Evolutionary conservation across 805 yeast species (phyloP).

Genomic region (Tetrapisispora pingtungensis): DNA sequence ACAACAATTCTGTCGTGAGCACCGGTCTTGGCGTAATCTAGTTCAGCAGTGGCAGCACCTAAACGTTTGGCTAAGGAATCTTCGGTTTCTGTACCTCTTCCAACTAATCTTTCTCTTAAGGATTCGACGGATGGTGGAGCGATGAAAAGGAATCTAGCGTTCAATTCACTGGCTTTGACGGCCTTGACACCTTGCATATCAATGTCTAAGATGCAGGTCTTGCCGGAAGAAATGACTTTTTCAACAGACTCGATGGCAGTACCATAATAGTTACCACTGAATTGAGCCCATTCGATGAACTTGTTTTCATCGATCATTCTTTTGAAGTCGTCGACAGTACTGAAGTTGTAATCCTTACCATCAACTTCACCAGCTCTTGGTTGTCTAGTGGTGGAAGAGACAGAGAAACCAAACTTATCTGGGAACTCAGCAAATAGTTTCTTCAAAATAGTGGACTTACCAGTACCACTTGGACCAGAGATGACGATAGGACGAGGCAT

Average conservation of each 20-base stretch:
- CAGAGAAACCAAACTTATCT: constrained; percentile 82
- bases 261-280: constrained; percentile 96
- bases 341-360: constrained; percentile 85
- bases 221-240: constrained; percentile 43
- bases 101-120: constrained; percentile 61
- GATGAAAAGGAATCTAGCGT: constrained; percentile 77
- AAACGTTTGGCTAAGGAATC: constrained; percentile 80
- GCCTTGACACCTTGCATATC: constrained; percentile 98
- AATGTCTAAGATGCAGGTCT: constrained; percentile 84
- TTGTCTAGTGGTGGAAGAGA: constrained; percentile 75
- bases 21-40: constrained; percentile 82
- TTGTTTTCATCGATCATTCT: constrained; percentile 59
- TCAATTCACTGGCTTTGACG: constrained; percentile 62
- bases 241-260: constrained; percentile 81
- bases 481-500: constrained; percentile 61
- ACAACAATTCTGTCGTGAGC: constrained; percentile 86
- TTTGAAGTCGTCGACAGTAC: constrained; percentile 70
- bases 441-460: constrained; percentile 89
- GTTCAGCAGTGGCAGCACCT: constrained; percentile 76
- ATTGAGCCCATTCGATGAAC: constrained; percentile 96
- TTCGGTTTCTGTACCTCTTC: constrained; percentile 91
- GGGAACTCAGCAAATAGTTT: constrained; percentile 87
- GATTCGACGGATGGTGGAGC: constrained; percentile 89
- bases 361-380: constrained; percentile 89
- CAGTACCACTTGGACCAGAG: constrained; percentile 95